Base-by-base conservation (phyloP, 2,329 filamentous ascomycete genomes). In the Trichoderma sp. region DNA sequence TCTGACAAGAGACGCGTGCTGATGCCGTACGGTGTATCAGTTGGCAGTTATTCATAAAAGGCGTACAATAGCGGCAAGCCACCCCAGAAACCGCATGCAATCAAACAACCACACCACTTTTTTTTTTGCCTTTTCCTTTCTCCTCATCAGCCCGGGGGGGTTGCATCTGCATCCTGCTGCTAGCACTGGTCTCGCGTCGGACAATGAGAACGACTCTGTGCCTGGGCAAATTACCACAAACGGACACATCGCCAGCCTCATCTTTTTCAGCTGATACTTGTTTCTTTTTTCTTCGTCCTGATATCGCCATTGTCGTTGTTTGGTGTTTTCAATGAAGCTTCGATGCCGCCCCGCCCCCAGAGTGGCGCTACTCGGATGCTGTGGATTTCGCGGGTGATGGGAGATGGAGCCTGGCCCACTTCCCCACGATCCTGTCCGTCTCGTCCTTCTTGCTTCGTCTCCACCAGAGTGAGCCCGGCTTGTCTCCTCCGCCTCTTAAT, bases 321-420 rank as follows among this genome's bases (percentile, higher is more conserved):
- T 39, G 34, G 34, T 39, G 34, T 39, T n/a, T n/a, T n/a, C n/a
- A n/a, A n/a, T n/a, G n/a, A n/a, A n/a, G 28, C 28, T 3, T 30
- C 7, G 28, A 30, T 9, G 2, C 10, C 24, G 65, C 48, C 61
- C 65, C 62, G 61, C 65, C 65, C 65, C 65, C 64, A 66, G 64
- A 66, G 51, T 41, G 61, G 15, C 48, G 56, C 65, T 61, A 65
- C 41, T 10, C 34, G 34, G 30, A 45, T 45, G 10, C 26, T 17
- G 30, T 52, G 50, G 50, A 59, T 59, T 47, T 34, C 21, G 21
- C 21, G 21, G 9, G 30, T 34, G 30, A 24, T 24, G 21, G 21
- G 21, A 34, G 21, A 58, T 58, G 56, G 56, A 47, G 21, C 24
- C n/a, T 55, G 50, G 59, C 59, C 65, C 65, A 67, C 65, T 67